Percentiles rank a stretch among this genome's conserved stretches.
Conservation (phyloP, 495 filamentous ascomycete species). For the Xylaria bambusicola region DNA sequence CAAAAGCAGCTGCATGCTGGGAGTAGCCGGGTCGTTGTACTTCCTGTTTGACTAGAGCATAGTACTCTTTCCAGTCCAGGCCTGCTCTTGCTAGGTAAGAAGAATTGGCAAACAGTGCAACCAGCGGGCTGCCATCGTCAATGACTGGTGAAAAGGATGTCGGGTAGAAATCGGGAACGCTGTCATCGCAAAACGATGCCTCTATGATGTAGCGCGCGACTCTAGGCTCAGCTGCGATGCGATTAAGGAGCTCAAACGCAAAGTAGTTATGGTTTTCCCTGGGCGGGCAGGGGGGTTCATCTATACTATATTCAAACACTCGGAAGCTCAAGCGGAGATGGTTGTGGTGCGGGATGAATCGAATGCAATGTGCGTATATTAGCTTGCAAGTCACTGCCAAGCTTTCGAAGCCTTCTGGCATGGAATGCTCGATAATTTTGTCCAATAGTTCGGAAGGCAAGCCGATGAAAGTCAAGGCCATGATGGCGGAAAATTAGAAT, state of each 20-base stretch:
- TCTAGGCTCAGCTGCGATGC: slow-evolving; percentile 38
- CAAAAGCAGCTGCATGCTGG: slow-evolving; percentile 37
- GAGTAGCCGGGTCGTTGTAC: slow-evolving; percentile 29
- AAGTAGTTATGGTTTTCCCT: too few species aligned
- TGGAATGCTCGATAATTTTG: slow-evolving; percentile 31
- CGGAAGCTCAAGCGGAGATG: slow-evolving; percentile 37
- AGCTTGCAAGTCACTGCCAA: slow-evolving; percentile 41
- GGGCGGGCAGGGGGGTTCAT: too few species aligned
- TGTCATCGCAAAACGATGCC: slow-evolving; percentile 34
- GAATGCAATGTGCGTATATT: slow-evolving; percentile 3
- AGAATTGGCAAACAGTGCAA: slow-evolving; percentile 34
- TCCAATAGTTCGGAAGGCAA: slow-evolving; percentile 36
- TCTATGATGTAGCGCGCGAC: slow-evolving; percentile 38
- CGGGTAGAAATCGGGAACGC: slow-evolving; percentile 20
- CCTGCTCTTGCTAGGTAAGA: slow-evolving; percentile 34
- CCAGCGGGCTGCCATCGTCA: slow-evolving; percentile 28
- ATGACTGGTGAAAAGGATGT: background rate
- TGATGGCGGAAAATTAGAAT: too few species aligned
- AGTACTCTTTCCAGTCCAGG: slow-evolving; percentile 43
- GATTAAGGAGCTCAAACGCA: slow-evolving; percentile 34
- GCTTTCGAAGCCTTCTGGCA: slow-evolving; percentile 45
- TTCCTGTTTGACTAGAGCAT: slow-evolving; percentile 33
- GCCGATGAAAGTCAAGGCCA: background rate
- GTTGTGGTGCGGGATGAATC: slow-evolving; percentile 37
- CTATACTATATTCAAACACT: slow-evolving; percentile 30